Evolutionary conservation across 192 early-diverging fungal species (phyloP).

Genomic region (Phycomyces blakesleeanus): DNA sequence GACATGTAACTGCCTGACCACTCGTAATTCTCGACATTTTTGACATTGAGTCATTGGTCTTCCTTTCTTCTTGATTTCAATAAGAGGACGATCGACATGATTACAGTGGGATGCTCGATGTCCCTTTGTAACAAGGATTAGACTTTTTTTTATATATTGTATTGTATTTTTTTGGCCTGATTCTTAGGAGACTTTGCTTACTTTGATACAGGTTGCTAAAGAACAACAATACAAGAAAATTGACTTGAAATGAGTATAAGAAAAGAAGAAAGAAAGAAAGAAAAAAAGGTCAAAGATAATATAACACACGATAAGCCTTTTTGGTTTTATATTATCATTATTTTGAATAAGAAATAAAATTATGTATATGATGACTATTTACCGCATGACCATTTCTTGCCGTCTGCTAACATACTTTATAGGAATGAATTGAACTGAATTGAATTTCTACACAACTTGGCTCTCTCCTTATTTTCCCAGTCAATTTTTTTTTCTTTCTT

Average conservation of each 20-base stretch:
- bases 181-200: neutral
- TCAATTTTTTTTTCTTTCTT: too few relatives aligned
- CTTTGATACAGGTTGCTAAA: conserved; percentile 21
- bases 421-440: neutral
- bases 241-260: conserved; percentile 3
- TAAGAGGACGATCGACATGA: conserved; percentile 50
- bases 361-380: conserved; percentile 6
- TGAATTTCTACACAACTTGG: too few relatives aligned
- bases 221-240: neutral
- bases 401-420: conserved; percentile 12
- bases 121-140: conserved; percentile 20
- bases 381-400: conserved; percentile 22
- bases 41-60: conserved; percentile 65
- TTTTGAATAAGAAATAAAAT: too few relatives aligned
- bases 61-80: conserved; percentile 64
- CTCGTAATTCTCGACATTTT: conserved; percentile 60
- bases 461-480: too few relatives aligned
- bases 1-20: conserved; percentile 59
- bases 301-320: too few relatives aligned
- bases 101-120: conserved; percentile 36
- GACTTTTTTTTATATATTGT: too few relatives aligned
- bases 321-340: too few relatives aligned
- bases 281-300: too few relatives aligned
- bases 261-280: too few relatives aligned
- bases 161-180: too few relatives aligned